Evolutionary conservation across 2,329 filamentous ascomycete species (phyloP).

Genomic region (Colletotrichum truncatum): DNA sequence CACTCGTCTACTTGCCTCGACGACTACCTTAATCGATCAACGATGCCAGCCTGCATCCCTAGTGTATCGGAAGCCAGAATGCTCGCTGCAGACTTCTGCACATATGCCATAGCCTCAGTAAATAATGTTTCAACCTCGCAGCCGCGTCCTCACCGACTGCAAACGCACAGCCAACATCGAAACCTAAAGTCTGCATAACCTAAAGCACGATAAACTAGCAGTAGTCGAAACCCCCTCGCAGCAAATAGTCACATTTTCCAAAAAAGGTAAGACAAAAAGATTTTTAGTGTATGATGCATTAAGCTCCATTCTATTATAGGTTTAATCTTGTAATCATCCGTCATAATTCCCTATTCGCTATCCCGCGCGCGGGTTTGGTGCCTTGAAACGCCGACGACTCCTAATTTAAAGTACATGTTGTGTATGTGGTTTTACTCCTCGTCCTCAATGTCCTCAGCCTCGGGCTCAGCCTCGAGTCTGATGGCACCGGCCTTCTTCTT

Average conservation of each 20-base stretch:
- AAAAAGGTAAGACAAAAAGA: too few species aligned
- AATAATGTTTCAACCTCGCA: background rate
- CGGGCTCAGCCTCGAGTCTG: background rate
- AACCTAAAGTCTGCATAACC: background rate
- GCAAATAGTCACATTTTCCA: background rate
- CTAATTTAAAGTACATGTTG: background rate
- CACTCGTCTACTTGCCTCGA: too few species aligned
- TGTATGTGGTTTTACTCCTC: background rate
- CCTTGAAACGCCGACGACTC: constrained; percentile 21
- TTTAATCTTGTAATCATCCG: background rate
- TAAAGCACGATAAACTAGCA: background rate
- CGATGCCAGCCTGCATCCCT: too few species aligned
- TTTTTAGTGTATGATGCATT: background rate
- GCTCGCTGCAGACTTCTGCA: background rate
- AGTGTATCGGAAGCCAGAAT: background rate
- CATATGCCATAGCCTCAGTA: background rate
- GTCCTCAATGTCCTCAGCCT: background rate
- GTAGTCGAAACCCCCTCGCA: background rate
- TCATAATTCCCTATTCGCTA: background rate
- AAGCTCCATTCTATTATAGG: constrained; percentile 9
- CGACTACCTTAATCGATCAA: too few species aligned
- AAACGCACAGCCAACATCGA: background rate
- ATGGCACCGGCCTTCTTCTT: constrained; percentile 14
- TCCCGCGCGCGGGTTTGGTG: background rate
- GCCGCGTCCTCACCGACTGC: background rate